Percentiles rank a stretch among this genome's conserved stretches.
Evolutionary conservation across 352 stramenopile genomes (phyloP).

Genomic region (Pythium angustatum): DNA sequence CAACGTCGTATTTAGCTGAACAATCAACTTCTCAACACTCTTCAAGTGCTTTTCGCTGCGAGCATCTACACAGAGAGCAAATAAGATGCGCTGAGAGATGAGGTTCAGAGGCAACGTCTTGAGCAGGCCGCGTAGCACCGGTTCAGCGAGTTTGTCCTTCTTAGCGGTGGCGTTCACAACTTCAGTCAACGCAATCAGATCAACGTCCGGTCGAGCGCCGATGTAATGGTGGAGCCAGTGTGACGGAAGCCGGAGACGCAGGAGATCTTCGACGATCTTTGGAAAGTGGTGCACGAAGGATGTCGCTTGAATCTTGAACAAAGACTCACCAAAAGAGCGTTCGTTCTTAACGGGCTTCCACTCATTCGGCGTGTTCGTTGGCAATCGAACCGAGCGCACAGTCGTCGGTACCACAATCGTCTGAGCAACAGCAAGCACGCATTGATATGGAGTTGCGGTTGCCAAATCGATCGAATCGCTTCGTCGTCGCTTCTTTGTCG

Average conservation of each 20-base stretch:
- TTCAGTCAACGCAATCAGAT: conserved; percentile 38
- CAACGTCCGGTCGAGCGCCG: conserved; percentile 39
- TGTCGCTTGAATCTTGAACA: conserved; percentile 7
- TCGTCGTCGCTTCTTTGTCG: conserved; percentile 27
- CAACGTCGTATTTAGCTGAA: conserved; percentile 7
- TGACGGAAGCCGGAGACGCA: conserved; percentile 29
- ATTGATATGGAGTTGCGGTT: conserved; percentile 12
- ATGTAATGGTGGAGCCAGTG: conserved; percentile 54
- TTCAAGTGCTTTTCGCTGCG: background rate
- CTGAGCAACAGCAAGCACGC: conserved; percentile 10
- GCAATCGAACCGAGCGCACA: background rate
- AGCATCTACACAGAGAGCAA: conserved; percentile 4
- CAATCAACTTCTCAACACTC: conserved; percentile 1
- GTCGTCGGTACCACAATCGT: conserved; percentile 9
- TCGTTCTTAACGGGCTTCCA: conserved; percentile 9
- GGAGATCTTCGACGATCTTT: conserved; percentile 19
- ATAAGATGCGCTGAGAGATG: conserved; percentile 20
- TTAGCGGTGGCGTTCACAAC: conserved; percentile 4
- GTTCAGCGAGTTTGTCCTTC: conserved; percentile 30
- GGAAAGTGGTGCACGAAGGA: conserved; percentile 18
- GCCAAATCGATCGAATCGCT: conserved; percentile 22
- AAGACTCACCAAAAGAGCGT: conserved; percentile 1
- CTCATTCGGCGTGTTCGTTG: background rate
- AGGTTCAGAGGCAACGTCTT: conserved; percentile 16
- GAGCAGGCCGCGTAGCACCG: conserved; percentile 15